Conservation (phyloP, 1,284 basidiomycete genomes). For the Gymnopus androsaceus region DNA sequence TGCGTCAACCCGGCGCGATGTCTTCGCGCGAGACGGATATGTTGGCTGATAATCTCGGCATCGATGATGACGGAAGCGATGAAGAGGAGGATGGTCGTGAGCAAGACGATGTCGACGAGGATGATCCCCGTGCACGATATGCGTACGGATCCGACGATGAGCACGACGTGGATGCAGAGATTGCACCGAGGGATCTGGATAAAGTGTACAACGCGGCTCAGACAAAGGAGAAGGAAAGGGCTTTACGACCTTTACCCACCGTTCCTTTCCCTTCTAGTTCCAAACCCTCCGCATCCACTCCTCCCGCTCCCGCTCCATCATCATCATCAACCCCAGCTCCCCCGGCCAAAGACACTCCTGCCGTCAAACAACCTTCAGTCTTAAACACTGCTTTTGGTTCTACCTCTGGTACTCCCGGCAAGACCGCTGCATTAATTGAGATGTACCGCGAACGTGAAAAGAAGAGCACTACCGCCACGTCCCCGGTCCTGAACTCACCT, state of each 20-base stretch:
- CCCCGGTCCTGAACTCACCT: too few relatives aligned
- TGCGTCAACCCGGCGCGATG: background rate
- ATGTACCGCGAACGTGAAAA: constrained; percentile 76
- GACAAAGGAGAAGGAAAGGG: background rate
- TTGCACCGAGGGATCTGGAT: constrained; percentile 19
- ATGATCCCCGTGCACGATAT: constrained; percentile 36
- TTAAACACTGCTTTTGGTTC: background rate
- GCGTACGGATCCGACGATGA: constrained; percentile 38
- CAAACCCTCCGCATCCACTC: constrained; percentile 8
- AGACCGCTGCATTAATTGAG: constrained; percentile 75
- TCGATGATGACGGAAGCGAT: background rate
- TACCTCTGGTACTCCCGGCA: constrained; percentile 38
- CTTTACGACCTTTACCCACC: constrained; percentile 7
- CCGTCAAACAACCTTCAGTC: background rate
- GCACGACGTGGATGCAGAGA: too few relatives aligned
- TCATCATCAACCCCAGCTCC: background rate
- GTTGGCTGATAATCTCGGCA: background rate
- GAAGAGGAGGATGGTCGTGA: constrained; percentile 19
- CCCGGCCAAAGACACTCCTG: background rate
- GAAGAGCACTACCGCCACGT: constrained; percentile 22
- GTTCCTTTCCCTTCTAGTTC: constrained; percentile 17
- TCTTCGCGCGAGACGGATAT: background rate
- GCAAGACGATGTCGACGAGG: constrained; percentile 37
- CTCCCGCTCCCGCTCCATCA: constrained; percentile 15
- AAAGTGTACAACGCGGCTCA: constrained; percentile 1